Evolutionary conservation across 805 yeast species (phyloP), one percentile per base, ranked within the genome.

Genomic region (Candida wancherniae): DNA sequence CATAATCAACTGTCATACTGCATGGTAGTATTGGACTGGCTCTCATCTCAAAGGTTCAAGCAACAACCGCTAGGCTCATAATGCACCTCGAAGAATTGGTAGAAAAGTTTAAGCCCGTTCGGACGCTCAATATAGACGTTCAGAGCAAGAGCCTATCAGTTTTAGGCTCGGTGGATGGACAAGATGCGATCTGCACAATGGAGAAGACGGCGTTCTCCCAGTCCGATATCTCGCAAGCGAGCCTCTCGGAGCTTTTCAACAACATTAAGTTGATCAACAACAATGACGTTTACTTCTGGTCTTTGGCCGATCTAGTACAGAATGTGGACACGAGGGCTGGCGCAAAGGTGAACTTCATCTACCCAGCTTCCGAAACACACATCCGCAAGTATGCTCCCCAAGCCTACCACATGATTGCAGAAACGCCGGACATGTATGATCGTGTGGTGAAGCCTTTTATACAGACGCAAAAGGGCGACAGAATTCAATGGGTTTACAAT

Each of bases 241-340:
- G 57, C 17, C 25, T 31, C 6, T 33, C 40, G 12, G 35, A 40
- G 13, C 23, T 52, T 21, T 23, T 32, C 10, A 15, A 39, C 2
- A 26, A 47, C 5, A 38, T 63, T 10, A 35, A 53, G 16, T 45
- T 62, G 15, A 66, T 79, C 12, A 79, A 84, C n/a, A 53, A 61
- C 10, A 92, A 90, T 53, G 97, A 86, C 46, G 77, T 88, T 1
- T 90, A 90, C 50, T 70, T 70, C 39, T 90, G 97, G 97, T 84
- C 85, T 9, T 54, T 73, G 26, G 73, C 74, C 1, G 54, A 70
- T 1, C 42, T 81, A 24, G 44, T 45, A 3, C 80, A 75, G 40
- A 62, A 69, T 28, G 37, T 75, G n/a, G 62, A 59, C 0, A 42
- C 45, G 0, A 45, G 45, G 4, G 84, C 94, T 1, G 69, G 77